Base-by-base conservation (phyloP, 2,329 filamentous ascomycete species). In the Amylocarpus encephaloides region DNA sequence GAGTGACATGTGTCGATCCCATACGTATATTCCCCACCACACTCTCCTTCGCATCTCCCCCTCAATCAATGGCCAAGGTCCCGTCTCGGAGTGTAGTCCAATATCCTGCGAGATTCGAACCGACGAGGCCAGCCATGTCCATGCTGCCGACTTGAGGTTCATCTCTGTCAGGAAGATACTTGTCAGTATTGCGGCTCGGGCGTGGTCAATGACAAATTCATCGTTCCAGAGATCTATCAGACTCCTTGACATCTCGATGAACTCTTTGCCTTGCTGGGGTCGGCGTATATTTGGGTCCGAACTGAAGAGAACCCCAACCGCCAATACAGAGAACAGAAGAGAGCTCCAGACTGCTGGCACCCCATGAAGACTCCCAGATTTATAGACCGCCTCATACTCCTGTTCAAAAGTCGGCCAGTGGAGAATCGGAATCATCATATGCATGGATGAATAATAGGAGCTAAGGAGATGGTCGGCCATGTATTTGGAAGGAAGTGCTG, bases 11-110 rank as follows among this genome's bases (percentile, higher is more conserved):
- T 87, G 78, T 55, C 90, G 82, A 70, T 98, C 93, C 71, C 91
- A 82, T 40, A 89, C 81, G 68, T 97, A 97, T 50, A 95, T 80
- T 12, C 88, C 82, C 90, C 93, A 98, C 92, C 92, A 98, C 2
- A 93, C 80, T 49, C 91, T 78, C 53, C 87, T 82, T 48, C 91
- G 82, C 81, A 92, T 90, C 68, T 97, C 92, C 10, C 80, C 80
- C 61, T 95, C 90, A 12, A 95, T 73, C 1, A 82, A 75, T 2
- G 86, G 78, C 76, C 85, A 89, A 0, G 83, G 77, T 0, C 84
- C 85, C 1, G 80, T 79, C 61, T 95, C 88, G 6, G 79, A 73
- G 62, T 96, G 85, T 9, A 97, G 73, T 0, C 88, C 88, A 41
- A 96, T 75, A 58, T 93, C 87, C 65, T 97, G 92, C 0, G 86